Conservation (phyloP, 2,329 filamentous ascomycete species). For the Fusarium oligoseptatum region DNA sequence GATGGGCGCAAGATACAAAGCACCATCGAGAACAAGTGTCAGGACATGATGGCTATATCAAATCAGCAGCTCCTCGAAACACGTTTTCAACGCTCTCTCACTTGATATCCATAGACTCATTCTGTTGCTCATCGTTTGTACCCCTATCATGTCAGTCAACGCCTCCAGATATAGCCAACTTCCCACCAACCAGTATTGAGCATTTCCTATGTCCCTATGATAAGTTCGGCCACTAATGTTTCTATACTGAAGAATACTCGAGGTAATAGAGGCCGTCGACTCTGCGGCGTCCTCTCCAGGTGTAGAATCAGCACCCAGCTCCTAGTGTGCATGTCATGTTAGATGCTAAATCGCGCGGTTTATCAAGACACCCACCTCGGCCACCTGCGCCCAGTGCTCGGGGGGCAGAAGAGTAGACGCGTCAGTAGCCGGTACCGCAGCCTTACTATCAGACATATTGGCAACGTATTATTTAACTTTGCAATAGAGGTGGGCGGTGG, state of each 20-base stretch:
- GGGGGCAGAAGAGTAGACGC: conserved; percentile 24
- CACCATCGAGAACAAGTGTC: conserved; percentile 25
- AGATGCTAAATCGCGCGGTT: background rate
- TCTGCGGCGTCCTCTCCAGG: conserved; percentile 3
- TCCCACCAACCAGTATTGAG: conserved; percentile 29
- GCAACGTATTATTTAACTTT: background rate
- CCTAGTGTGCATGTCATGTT: background rate
- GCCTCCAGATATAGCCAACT: fast-evolving
- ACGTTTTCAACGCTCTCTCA: fast-evolving
- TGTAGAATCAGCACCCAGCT: conserved; percentile 22
- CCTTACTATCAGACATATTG: background rate
- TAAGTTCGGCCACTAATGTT: conserved; percentile 31
- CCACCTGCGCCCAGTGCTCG: conserved; percentile 30
- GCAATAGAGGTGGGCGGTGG: background rate
- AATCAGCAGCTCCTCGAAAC: background rate
- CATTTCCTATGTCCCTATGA: conserved; percentile 28
- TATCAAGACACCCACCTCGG: conserved; percentile 11
- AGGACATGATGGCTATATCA: conserved; percentile 28
- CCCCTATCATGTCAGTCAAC: conserved; percentile 17
- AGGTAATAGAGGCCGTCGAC: conserved; percentile 27
- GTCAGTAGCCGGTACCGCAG: background rate
- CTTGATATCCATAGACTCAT: conserved; percentile 41
- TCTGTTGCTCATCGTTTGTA: conserved; percentile 33
- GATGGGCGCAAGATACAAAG: conserved; percentile 15
- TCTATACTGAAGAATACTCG: conserved; percentile 34